phyloP scores from a whole-genome alignment of 2,329 filamentous ascomycete genomes.

The Fusarium subtropicale region DNA sequence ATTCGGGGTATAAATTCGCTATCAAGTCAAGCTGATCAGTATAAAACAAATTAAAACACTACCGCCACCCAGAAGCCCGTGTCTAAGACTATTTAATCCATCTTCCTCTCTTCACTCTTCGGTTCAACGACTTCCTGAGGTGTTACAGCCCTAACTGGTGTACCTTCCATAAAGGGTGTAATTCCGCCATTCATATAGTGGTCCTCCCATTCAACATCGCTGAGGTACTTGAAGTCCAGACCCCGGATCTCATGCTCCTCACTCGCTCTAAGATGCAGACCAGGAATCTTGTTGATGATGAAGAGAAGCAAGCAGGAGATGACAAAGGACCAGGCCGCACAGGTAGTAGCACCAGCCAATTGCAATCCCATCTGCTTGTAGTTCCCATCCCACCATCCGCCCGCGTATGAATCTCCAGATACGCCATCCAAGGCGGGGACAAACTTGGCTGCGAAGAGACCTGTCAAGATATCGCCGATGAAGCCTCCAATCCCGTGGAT shows the following conservation, averaged over 20 bases:
- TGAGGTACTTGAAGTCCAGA: slow-evolving; percentile 56
- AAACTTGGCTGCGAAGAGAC: slow-evolving; percentile 64
- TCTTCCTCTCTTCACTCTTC: slow-evolving; percentile 27
- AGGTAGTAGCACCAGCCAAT: slow-evolving; percentile 67
- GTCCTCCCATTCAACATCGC: slow-evolving; percentile 46
- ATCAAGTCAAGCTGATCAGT: background rate
- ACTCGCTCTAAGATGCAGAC: slow-evolving; percentile 64
- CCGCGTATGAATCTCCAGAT: slow-evolving; percentile 55
- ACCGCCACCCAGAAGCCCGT: fast-evolving
- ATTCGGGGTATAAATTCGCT: background rate
- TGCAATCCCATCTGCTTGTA: slow-evolving; percentile 68
- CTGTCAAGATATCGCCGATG: slow-evolving; percentile 67
- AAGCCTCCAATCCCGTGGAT: slow-evolving; percentile 70
- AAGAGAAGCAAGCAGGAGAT: slow-evolving; percentile 65
- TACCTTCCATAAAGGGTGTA: slow-evolving; percentile 36
- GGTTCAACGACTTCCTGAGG: slow-evolving; percentile 12
- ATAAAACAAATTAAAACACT: background rate
- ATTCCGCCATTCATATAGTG: slow-evolving; percentile 30
- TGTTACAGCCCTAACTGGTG: slow-evolving; percentile 15
- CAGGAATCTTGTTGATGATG: slow-evolving; percentile 68
- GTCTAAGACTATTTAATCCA: background rate
- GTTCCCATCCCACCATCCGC: slow-evolving; percentile 64
- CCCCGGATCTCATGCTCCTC: slow-evolving; percentile 67
- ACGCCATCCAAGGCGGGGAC: slow-evolving; percentile 65
- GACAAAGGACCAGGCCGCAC: slow-evolving; percentile 66